These are phyloP conservation scores for Phytophthora citrophthora DNA, from an alignment of 352 stramenopile genomes.

Conservation along the genomic window DNA sequence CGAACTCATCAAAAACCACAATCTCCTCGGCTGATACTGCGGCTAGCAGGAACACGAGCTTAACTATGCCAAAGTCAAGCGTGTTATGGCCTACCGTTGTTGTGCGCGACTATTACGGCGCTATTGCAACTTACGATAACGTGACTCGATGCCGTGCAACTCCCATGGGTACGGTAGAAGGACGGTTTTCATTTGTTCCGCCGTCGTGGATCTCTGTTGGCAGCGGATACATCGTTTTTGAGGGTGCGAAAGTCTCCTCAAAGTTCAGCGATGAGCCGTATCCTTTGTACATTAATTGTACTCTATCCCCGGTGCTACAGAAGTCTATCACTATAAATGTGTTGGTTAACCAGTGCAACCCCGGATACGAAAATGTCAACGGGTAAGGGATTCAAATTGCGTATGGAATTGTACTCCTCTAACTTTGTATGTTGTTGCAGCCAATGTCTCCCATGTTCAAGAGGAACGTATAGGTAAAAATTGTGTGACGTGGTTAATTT, in stretches of 20 bases:
- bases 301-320: conserved; percentile 26
- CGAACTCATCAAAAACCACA: neutral
- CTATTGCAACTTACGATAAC: conserved; percentile 59
- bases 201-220: conserved; percentile 26
- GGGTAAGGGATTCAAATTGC: conserved; percentile 37
- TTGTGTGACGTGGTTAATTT: neutral
- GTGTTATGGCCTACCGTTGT: conserved; percentile 68
- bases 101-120: conserved; percentile 63
- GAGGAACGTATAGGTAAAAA: conserved; percentile 69
- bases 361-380: conserved; percentile 65
- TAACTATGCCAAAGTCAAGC: conserved; percentile 22
- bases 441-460: conserved; percentile 59
- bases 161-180: conserved; percentile 22
- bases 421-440: conserved; percentile 26
- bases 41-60: conserved; percentile 5
- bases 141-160: conserved; percentile 41
- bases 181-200: conserved; percentile 57
- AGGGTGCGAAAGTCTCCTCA: conserved; percentile 44
- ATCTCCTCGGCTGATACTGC: neutral
- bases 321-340: conserved; percentile 39
- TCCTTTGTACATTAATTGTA: conserved; percentile 51
- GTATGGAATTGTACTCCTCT: neutral
- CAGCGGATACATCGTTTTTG: conserved; percentile 61
- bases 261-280: conserved; percentile 42
- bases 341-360: conserved; percentile 56